Conservation (phyloP, 1,284 basidiomycete genomes). For the Trichosporon coremiiforme region DNA sequence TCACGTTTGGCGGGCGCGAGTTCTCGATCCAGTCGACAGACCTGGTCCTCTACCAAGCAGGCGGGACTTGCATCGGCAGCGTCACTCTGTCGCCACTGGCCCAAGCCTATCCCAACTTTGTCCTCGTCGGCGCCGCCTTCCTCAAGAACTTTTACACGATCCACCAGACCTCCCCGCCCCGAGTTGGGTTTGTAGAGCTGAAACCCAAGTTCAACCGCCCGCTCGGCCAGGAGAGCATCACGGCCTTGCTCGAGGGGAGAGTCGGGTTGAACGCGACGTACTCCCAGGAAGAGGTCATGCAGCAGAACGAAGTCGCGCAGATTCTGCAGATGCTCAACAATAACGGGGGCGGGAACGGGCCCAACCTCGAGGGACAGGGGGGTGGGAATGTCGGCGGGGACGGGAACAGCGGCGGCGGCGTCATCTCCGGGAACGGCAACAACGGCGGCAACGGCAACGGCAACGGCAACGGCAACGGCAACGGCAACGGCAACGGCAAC, state of each 20-base stretch:
- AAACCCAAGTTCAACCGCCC: slow-evolving; percentile 16
- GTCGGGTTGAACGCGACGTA: not conserved
- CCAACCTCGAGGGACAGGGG: not conserved
- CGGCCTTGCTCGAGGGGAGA: not conserved
- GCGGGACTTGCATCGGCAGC: not conserved
- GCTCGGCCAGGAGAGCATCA: not conserved
- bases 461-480: not conserved
- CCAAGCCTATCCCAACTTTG: slow-evolving; percentile 46
- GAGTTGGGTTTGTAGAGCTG: slow-evolving; percentile 57
- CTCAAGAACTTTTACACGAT: slow-evolving; percentile 66
- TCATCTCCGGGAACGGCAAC: too few species aligned
- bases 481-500: not conserved
- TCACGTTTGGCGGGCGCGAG: not conserved
- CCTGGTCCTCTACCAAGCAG: slow-evolving; percentile 7
- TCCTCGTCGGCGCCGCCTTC: slow-evolving; percentile 94
- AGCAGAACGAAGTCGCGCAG: not conserved
- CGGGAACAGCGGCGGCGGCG: not conserved
- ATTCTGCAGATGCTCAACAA: not conserved
- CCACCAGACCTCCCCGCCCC: slow-evolving; percentile 57
- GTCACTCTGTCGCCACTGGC: not conserved
- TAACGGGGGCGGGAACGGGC: not conserved
- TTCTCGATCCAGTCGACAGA: not conserved
- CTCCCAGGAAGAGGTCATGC: not conserved
- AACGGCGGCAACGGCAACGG: not conserved
- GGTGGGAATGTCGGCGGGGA: not conserved